Conservation (phyloP, 106 monocot genomes). For the Dioscorea zingiberensis region DNA sequence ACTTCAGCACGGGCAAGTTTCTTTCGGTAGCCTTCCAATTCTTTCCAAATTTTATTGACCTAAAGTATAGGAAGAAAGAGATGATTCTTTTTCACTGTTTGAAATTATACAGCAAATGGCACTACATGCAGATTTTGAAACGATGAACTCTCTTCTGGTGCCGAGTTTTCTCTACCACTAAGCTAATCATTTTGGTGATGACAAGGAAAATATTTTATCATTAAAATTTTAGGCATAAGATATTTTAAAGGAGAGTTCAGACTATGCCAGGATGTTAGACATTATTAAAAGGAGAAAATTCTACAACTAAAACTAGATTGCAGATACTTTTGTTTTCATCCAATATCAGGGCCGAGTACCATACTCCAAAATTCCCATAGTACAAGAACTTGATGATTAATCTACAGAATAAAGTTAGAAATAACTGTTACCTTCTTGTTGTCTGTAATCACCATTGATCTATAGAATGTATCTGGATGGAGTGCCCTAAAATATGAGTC, state of each 20-base stretch:
- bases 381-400: no score
- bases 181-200: no score
- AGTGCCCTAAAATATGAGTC: conserved; percentile 80
- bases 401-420: not conserved
- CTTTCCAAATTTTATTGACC: conserved; percentile 80
- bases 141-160: no score
- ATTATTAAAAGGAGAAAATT: not conserved
- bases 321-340: no score
- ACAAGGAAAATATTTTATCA: no score
- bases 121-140: not conserved
- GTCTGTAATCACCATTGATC: conserved; percentile 80
- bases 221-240: no score
- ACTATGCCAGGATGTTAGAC: not conserved
- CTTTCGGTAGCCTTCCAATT: conserved; percentile 62
- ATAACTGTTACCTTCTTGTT: conserved; percentile 37
- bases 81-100: no score
- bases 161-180: no score
- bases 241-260: no score
- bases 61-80: conserved; percentile 11
- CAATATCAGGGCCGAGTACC: no score
- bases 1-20: conserved; percentile 77
- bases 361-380: no score
- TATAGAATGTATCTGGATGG: conserved; percentile 88
- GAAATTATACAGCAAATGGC: no score
- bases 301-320: not conserved